phyloP scores from a whole-genome alignment of 257 asterid species.

The Petunia axillaris region DNA sequence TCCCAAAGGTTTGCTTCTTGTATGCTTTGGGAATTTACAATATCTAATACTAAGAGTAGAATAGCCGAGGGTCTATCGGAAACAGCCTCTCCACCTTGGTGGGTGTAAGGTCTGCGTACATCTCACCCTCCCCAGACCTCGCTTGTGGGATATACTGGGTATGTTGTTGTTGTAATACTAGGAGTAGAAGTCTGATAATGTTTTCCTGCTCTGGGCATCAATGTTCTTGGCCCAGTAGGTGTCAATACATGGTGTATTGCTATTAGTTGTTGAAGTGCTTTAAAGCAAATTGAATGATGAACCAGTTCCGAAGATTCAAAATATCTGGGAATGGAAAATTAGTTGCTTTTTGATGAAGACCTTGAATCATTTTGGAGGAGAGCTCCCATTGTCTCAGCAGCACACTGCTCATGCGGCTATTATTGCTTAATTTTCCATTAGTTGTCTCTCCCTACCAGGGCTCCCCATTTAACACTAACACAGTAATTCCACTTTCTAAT shows the following conservation, averaged over 20 bases:
- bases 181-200: not conserved
- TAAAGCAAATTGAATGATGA: not conserved
- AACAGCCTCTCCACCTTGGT: too few relatives aligned
- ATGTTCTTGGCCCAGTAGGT: not conserved
- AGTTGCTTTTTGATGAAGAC: not conserved
- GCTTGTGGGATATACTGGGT: too few relatives aligned
- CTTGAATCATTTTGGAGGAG: not conserved
- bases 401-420: not conserved
- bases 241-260: not conserved
- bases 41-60: not conserved
- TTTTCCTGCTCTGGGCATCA: not conserved
- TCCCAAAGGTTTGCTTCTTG: slow-evolving; percentile 77
- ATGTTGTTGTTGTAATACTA: too few relatives aligned
- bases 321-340: not conserved
- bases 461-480: not conserved
- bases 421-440: not conserved
- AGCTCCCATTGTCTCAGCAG: not conserved
- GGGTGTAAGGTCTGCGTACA: too few relatives aligned
- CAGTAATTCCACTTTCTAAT: not conserved
- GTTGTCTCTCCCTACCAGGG: not conserved
- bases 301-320: not conserved
- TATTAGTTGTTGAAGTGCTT: not conserved
- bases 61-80: too few relatives aligned
- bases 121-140: too few relatives aligned
- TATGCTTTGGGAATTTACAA: not conserved